Evolutionary conservation across 768 basidiomycete species (phyloP), one percentile per base, ranked within the genome.

Genomic region (Boletellus emodensis): DNA sequence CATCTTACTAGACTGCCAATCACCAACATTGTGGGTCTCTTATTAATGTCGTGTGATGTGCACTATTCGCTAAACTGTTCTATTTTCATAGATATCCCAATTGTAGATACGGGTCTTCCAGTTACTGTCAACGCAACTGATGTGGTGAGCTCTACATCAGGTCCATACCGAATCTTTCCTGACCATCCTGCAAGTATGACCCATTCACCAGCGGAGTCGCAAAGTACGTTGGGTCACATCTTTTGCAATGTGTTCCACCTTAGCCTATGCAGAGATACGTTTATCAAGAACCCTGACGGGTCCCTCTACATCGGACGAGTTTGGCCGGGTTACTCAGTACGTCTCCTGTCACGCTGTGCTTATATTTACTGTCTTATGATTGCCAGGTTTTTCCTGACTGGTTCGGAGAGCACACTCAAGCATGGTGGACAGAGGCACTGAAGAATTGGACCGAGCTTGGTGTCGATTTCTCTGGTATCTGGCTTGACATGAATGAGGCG

Each of bases 251-350:
- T 49, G 1, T 28, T 44, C 13, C 12, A 42, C 17, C 35, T 47
- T n/a, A 55, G 15, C 8, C 5, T 44, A 4, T 26, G 18, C 52
- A 85, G 84, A n/a, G 76, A 80, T 42, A 77, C 82, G 0, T 90
- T 83, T 65, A 78, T 91, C 44, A 87, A 81, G 57, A 89, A 90
- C 62, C 83, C 83, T 0, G 83, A 90, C 58, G 83, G 82, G 0
- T 76, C 82, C 34, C 77, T 83, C 58, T 90, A 85, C 63, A 61
- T 87, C 1, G 89, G 89, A 11, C 75, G 83, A 60, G 87, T 88
- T 9, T 90, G 85, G 87, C 86, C 87, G 14, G 85, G 87, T 20
- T 84, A 80, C 65, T 83, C 84, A 7, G 85, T 82, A 11, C 30
- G 30, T 30, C 11, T 30, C 30, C 30, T 10, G 30, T 30, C 8